Conservation (phyloP, 1,139 yeast genomes). For the Magnusiomyces paraingens region DNA sequence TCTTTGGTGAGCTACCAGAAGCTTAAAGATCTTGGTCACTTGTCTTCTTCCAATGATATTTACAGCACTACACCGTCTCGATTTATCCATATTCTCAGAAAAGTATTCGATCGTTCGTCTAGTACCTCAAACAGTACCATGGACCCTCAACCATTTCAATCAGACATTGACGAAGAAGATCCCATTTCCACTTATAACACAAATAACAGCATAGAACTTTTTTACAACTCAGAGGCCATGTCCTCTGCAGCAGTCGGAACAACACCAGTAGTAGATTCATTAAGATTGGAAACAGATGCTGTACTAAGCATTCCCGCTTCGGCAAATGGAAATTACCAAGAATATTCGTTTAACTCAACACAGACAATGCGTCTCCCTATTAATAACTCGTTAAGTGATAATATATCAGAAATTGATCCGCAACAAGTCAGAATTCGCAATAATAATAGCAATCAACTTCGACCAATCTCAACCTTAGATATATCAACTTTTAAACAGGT, state of each 20-base stretch:
- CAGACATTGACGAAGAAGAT: background rate
- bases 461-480: background rate
- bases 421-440: background rate
- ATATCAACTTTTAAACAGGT: background rate
- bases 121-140: conserved; percentile 15
- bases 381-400: background rate
- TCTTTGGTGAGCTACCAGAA: conserved; percentile 63
- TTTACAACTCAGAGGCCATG: background rate
- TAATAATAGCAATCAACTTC: background rate
- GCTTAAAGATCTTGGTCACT: conserved; percentile 36
- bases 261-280: too few relatives aligned
- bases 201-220: background rate
- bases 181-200: background rate
- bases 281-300: too few relatives aligned
- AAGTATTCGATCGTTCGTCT: conserved; percentile 40
- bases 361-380: background rate
- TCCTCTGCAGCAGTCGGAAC: background rate
- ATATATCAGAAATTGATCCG: background rate
- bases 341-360: too few relatives aligned
- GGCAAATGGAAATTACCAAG: too few relatives aligned
- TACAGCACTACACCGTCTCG: conserved; percentile 47
- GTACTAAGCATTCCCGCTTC: too few relatives aligned
- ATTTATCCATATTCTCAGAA: conserved; percentile 49
- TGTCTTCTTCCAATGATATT: conserved; percentile 36
- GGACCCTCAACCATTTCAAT: background rate